A percentile compares a stretch with the other conserved stretches of the same genome.
Conservation (phyloP, 164 flowering plant species). For the Vitis cinerea region DNA sequence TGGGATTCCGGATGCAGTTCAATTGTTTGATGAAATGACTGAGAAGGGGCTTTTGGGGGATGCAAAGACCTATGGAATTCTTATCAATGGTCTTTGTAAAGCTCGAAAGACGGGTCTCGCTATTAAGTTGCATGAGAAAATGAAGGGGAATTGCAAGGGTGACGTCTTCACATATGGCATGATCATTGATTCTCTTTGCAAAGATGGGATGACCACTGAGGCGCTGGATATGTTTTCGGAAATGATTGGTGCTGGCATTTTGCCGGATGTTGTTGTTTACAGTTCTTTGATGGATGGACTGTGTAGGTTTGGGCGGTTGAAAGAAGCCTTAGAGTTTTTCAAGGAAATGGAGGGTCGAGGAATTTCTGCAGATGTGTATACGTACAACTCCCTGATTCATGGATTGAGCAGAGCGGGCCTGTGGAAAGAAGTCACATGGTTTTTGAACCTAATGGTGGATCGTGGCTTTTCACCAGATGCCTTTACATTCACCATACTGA, state of each 20-base stretch:
- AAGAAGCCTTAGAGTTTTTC: slow-evolving; percentile 2
- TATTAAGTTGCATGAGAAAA: slow-evolving; percentile 11
- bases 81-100: background rate
- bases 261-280: slow-evolving; percentile 11
- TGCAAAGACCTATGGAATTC: background rate
- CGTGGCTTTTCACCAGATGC: slow-evolving; percentile 11
- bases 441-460: no score
- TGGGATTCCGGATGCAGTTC: background rate
- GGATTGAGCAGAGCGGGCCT: no score
- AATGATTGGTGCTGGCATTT: slow-evolving; percentile 8
- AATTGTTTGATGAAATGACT: slow-evolving; percentile 6
- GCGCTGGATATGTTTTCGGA: slow-evolving; percentile 8
- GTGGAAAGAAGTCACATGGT: no score
- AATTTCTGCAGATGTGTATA: background rate
- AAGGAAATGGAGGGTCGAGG: slow-evolving; percentile 5
- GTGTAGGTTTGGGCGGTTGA: background rate
- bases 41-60: background rate
- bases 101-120: slow-evolving; percentile 4
- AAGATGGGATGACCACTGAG: slow-evolving; percentile 5
- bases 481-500: slow-evolving; percentile 6
- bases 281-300: slow-evolving; percentile 11
- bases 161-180: background rate
- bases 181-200: slow-evolving; percentile 15
- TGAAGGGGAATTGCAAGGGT: slow-evolving; percentile 3
- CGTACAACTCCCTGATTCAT: slow-evolving; percentile 1